A percentile compares a stretch with the other conserved stretches of the same genome.
phyloP scores from a whole-genome alignment of 2,329 filamentous ascomycete genomes.

The Amauroascus verrucosus region DNA sequence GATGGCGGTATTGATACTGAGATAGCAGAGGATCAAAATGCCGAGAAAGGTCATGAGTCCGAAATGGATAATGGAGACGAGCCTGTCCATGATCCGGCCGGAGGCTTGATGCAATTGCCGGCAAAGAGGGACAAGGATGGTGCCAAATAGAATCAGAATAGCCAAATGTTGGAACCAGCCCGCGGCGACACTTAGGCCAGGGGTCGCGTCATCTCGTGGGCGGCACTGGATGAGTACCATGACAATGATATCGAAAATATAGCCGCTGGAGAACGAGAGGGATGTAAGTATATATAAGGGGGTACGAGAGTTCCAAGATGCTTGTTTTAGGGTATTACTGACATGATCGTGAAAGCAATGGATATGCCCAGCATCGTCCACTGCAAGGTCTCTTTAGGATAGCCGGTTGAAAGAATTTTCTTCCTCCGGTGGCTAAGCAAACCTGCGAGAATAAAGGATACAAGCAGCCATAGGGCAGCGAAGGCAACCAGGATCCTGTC shows the following conservation, averaged over 20 bases:
- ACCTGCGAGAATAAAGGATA: constrained; percentile 4
- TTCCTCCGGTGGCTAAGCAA: constrained; percentile 1
- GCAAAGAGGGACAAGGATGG: constrained; percentile 13
- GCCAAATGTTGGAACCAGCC: constrained; percentile 1
- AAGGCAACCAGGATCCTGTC: constrained; percentile 6
- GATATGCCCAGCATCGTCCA: constrained; percentile 5
- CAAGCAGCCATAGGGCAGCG: constrained; percentile 3
- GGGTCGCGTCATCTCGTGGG: background rate
- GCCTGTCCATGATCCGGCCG: constrained; percentile 1
- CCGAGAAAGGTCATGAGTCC: constrained; percentile 2
- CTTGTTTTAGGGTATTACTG: background rate
- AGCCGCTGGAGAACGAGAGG: background rate
- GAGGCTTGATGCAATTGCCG: constrained; percentile 9
- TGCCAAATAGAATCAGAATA: constrained; percentile 8
- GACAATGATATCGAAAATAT: constrained; percentile 4
- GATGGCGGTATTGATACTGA: background rate
- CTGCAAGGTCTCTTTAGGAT: constrained; percentile 8
- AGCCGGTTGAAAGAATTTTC: background rate
- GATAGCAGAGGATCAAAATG: too few relatives aligned
- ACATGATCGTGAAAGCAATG: background rate
- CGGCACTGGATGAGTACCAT: constrained; percentile 1
- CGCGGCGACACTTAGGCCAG: background rate
- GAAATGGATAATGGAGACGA: constrained; percentile 3
- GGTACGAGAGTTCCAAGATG: background rate
- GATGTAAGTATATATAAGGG: background rate